Evolutionary conservation across 495 filamentous ascomycete species (phyloP).

Genomic region (Aspergillus ellipticus): DNA sequence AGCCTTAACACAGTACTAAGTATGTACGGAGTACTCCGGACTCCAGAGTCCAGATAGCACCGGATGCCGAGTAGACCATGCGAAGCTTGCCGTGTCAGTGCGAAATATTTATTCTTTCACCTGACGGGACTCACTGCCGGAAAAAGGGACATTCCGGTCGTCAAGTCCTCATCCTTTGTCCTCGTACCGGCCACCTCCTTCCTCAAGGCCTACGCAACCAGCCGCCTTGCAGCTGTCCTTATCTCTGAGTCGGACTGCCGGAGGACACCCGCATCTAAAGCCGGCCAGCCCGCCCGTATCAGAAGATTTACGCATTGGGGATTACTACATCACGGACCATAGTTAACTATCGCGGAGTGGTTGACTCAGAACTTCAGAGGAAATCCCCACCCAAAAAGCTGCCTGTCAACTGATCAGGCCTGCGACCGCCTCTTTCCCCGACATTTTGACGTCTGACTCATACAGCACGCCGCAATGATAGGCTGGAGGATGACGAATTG

Average conservation of each 20-base stretch:
- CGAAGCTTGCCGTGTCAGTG: too few species aligned
- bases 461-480: neutral
- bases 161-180: neutral
- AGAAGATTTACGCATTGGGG: neutral
- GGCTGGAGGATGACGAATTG: constrained; percentile 1
- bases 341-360: neutral
- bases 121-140: neutral
- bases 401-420: constrained; percentile 2
- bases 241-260: neutral
- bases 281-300: neutral
- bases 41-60: too few species aligned
- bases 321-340: too few species aligned
- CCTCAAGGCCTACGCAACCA: neutral
- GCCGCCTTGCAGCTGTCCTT: constrained; percentile 1
- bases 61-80: too few species aligned
- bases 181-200: neutral
- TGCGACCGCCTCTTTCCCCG: neutral
- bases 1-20: too few species aligned
- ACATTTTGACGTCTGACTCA: neutral
- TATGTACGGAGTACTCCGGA: too few species aligned
- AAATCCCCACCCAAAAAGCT: neutral
- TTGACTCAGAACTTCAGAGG: neutral
- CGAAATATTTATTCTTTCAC: too few species aligned
- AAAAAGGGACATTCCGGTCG: neutral
- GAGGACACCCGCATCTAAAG: neutral